Evolutionary conservation across 768 basidiomycete genomes (phyloP), one percentile per base, ranked within the genome.

Genomic region (Coprinopsis marcescibilis): DNA sequence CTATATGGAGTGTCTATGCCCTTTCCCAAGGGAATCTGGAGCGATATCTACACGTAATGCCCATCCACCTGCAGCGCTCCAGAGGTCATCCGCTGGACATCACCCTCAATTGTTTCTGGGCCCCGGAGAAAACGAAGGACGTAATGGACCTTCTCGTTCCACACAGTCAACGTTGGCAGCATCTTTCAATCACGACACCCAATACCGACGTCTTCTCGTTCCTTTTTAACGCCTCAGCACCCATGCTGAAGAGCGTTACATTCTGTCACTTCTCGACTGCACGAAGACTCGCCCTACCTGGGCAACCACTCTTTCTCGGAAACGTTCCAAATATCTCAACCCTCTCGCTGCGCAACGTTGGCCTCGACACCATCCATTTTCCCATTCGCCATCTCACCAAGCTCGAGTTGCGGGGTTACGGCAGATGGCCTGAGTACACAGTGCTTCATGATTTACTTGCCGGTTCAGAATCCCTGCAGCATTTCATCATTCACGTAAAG

Each of bases 1-100:
- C 64, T 11, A 39, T 67, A 25, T 67, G 65, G 65, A 63, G 64
- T 41, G 50, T 60, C 15, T 53, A 64, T 30, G 46, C 57, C 15
- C 34, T 65, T 7, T 60, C 64, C 12, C 60, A 52, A 29, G 46
- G 53, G 19, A 60, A 63, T 33, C 30, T 61, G 11, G 44, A 45
- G 20, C 17, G 49, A 14, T 45, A 55, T 27, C 26, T 67, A 4
- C 52, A 56, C 6, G 19, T 36, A 8, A 52, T 67, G 20, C 59
- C 63, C 2, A 20, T 40, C 2, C 57, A 56, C 45, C 55, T 67
- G 2, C 49, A 52, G 13, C 56, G 61, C 14, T 65, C 64, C 10
- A 64, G 52, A 42, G 52, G 47, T 20, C 54, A 65, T 46, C 63
- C 60, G 5, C 44, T 67, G 39, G 56, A 61, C 44, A 57, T 67